phyloP scores from a whole-genome alignment of 2,329 filamentous ascomycete genomes.

The Aspergillus sp. region DNA sequence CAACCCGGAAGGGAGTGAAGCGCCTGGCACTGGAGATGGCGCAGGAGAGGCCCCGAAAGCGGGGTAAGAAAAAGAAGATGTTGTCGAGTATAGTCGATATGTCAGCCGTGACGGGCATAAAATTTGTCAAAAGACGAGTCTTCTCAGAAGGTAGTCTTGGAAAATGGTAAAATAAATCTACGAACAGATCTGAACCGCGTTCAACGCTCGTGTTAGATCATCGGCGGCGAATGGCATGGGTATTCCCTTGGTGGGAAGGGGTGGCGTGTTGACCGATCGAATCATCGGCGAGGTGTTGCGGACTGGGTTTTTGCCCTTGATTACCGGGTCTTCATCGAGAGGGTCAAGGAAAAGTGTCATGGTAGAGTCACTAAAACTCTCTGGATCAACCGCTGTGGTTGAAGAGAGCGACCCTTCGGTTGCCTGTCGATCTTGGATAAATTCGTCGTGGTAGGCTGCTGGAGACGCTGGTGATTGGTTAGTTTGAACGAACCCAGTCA shows the following conservation, averaged over 20 bases:
- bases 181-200: conserved; percentile 34
- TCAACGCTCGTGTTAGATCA: conserved; percentile 38
- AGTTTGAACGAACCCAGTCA: conserved; percentile 1
- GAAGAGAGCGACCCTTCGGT: conserved; percentile 34
- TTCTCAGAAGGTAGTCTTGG: conserved; percentile 2
- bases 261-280: conserved; percentile 26
- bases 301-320: conserved; percentile 32
- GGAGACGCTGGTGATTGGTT: conserved; percentile 20
- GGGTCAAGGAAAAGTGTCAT: conserved; percentile 35
- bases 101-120: conserved; percentile 3
- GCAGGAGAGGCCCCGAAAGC: not conserved
- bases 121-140: not conserved
- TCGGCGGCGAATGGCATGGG: conserved; percentile 35
- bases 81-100: not conserved
- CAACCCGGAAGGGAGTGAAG: not conserved
- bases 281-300: conserved; percentile 32
- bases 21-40: not conserved
- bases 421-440: conserved; percentile 25
- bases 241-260: conserved; percentile 25
- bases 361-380: conserved; percentile 35
- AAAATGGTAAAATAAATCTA: conserved; percentile 9
- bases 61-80: conserved; percentile 9
- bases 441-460: conserved; percentile 23
- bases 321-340: conserved; percentile 28
- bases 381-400: conserved; percentile 35